Evolutionary conservation across 2,329 filamentous ascomycete genomes (phyloP), one percentile per base, ranked within the genome.

Genomic region (Achaetomium macrosporum): DNA sequence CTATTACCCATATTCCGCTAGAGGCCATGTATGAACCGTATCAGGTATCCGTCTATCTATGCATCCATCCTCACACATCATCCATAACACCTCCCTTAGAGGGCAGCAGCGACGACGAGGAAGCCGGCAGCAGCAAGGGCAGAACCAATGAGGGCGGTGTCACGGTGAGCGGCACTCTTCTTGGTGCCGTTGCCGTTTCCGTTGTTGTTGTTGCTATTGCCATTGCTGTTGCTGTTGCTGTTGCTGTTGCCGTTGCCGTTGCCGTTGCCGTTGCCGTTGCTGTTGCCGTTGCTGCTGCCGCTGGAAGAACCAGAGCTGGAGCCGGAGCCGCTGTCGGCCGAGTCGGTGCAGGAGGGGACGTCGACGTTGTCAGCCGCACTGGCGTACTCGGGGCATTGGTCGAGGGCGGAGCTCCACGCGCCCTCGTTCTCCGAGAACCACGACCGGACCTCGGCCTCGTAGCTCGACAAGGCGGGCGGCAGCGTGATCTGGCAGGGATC

Each of bases 401-500:
- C 57, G 9, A 67, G 30, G 12, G 61, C 62, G 31, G 56, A 60
- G 40, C 15, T 13, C 17, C 64, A 51, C 16, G 53, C 58, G 47
- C 39, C 56, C 50, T 56, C 58, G 60, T 64, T 44, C 42, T 42
- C 55, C 9, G 36, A 11, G 55, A 52, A 59, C 65, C 65, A 69
- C 42, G 54, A 61, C 25, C 50, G 1, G 25, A 56, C 57, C 8
- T 53, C 60, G 33, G 51, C 42, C 35, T 51, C 6, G 35, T 51
- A 42, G 40, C 39, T 41, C 42, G 40, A 17, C 33, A 19, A 31
- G 19, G 15, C 40, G 15, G 33, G 8, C 44, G 12, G 65, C 33
- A 64, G 2, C 13, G 58, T 58, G 56, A 59, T 12, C 31, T 19
- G 39, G 63, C 67, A 68, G 15, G 51, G 29, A 57, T 68, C 59